Evolutionary conservation across 192 early-diverging fungal species (phyloP), one percentile per base, ranked within the genome.

Genomic region (Podila horticola): DNA sequence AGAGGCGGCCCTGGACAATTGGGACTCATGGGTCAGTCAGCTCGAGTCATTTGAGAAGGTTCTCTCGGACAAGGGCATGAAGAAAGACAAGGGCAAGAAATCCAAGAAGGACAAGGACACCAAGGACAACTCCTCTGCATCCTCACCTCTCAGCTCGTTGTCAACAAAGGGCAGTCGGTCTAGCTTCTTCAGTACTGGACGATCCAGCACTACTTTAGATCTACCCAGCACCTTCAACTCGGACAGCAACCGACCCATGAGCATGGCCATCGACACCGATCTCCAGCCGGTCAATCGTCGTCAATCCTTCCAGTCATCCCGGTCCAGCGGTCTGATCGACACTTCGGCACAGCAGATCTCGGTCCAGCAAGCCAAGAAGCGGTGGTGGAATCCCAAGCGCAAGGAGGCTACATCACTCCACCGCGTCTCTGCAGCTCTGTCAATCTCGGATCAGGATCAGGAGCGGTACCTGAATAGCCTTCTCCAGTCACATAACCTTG

Each of bases 11-110:
- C 31, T 69, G n/a, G 77, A 81, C 33, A 81, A 69, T 49, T 81
- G 77, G 77, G 77, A 81, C 26, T 81, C 77, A n/a, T 81, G 77
- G 77, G 77, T 81, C 22, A 81, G 34, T 33, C 77, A 81, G 12
- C 77, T 81, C 48, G 77, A 81, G 49, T 73, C 71, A 6, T 81
- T 81, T 30, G 77, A 81, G 30, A 81, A 73, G 49, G 77, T 81
- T 20, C 62, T 81, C 9, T 63, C 62, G 1, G 66, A 81, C 28
- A 81, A 81, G 62, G 77, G 77, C n/a, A 20, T 69, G 30, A 69
- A 81, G 67, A 73, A 72, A 34, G 48, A 50, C 5, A 79, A 72
- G 28, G 29, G n/a, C 12, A 77, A 77, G 41, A 36, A 50, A 26
- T 22, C 55, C 48, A 77, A 77, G 31, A 66, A 77, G 64, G 10